phyloP scores from a whole-genome alignment of 169 alveolate genomes.

The Cryptosporidium parvum region DNA sequence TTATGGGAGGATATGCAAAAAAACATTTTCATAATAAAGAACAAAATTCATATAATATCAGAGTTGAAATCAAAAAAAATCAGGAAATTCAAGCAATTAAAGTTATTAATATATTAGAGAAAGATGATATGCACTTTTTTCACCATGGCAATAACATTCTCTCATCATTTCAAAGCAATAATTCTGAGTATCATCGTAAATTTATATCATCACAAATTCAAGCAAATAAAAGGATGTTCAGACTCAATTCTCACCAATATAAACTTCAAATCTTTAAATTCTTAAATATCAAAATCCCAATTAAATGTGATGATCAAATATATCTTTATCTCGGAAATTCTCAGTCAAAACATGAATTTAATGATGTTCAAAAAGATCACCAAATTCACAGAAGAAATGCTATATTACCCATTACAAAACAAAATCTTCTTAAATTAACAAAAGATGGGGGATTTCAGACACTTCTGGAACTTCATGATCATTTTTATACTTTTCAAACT shows the following conservation, averaged over 20 bases:
- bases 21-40: not conserved
- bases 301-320: not conserved
- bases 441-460: slow-evolving; percentile 12
- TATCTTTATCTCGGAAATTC: not conserved
- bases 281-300: slow-evolving; percentile 14
- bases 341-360: not conserved
- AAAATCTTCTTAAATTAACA: not conserved
- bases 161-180: not conserved
- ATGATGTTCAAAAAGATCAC: not conserved
- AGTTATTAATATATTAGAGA: not conserved
- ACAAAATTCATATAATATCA: not conserved
- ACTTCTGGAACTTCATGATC: slow-evolving; percentile 3
- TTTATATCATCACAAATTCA: slow-evolving; percentile 3
- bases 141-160: not conserved
- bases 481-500: not conserved
- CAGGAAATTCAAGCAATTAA: not conserved
- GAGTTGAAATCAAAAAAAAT: not conserved
- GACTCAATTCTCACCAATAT: not conserved
- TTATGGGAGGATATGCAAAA: slow-evolving; percentile 23
- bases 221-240: not conserved
- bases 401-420: not conserved
- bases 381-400: not conserved
- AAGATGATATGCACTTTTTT: not conserved
- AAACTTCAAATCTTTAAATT: slow-evolving; percentile 8
- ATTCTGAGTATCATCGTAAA: not conserved